phyloP scores from a whole-genome alignment of 768 basidiomycete species.

The Mycena indigotica region DNA sequence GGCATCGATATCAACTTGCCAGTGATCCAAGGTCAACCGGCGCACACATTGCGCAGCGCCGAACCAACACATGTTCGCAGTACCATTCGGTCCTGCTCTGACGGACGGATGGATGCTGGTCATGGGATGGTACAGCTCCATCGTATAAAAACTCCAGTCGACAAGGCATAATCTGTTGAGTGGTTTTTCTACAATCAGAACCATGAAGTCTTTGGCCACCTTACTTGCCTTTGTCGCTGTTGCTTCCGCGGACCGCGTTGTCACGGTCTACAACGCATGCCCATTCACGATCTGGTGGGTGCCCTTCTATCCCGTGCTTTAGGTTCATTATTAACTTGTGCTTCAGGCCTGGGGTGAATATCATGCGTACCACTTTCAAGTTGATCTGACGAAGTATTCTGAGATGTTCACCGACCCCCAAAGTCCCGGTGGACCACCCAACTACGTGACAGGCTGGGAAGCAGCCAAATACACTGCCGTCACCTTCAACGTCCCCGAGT shows the following conservation, averaged over 20 bases:
- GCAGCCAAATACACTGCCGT: neutral
- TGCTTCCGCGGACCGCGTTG: constrained; percentile 38
- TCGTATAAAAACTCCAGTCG: neutral
- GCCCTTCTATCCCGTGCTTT: neutral
- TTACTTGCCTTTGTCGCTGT: constrained; percentile 27
- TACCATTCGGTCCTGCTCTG: neutral
- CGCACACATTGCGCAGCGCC: too few relatives aligned
- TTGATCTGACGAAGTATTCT: neutral
- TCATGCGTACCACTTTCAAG: neutral
- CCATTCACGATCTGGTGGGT: constrained; percentile 52
- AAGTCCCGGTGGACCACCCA: neutral
- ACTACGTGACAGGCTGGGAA: neutral
- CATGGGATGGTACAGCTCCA: neutral
- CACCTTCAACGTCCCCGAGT: neutral
- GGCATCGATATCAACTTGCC: too few relatives aligned
- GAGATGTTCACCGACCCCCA: neutral
- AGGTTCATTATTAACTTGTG: neutral
- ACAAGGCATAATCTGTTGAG: neutral
- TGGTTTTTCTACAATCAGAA: neutral
- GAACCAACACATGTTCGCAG: too few relatives aligned
- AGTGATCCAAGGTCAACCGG: too few relatives aligned
- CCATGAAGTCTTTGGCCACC: neutral
- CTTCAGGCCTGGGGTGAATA: too few relatives aligned
- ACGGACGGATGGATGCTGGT: neutral
- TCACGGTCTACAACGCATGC: constrained; percentile 48